A percentile compares a stretch with the other conserved stretches of the same genome.
phyloP scores from a whole-genome alignment of 2,329 filamentous ascomycete genomes.

The Fusarium scirpi region DNA sequence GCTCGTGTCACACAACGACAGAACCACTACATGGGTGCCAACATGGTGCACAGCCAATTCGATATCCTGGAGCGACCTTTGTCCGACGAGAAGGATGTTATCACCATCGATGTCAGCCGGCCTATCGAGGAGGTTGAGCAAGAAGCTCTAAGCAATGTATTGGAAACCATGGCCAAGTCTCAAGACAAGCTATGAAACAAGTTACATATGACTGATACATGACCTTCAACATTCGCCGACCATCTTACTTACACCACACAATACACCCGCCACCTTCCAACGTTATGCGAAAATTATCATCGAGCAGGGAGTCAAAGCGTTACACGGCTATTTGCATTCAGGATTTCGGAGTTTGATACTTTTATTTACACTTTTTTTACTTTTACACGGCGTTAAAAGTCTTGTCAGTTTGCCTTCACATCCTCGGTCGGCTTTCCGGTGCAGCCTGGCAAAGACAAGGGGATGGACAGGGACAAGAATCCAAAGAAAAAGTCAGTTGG shows the following conservation, averaged over 20 bases:
- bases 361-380: constrained; percentile 12
- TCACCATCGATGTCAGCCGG: constrained; percentile 76
- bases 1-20: constrained; percentile 79
- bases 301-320: constrained; percentile 47
- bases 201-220: background rate
- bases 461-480: background rate
- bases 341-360: constrained; percentile 30
- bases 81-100: constrained; percentile 76
- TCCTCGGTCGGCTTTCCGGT: constrained; percentile 40
- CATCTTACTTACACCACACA: background rate
- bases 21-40: constrained; percentile 94
- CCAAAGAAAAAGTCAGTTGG: constrained; percentile 11
- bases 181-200: constrained; percentile 36
- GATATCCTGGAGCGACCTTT: constrained; percentile 85
- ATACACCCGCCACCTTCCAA: constrained; percentile 4
- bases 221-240: background rate
- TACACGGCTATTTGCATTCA: constrained; percentile 33
- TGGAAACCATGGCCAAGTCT: constrained; percentile 59
- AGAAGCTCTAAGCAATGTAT: constrained; percentile 69
- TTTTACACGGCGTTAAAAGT: constrained; percentile 35
- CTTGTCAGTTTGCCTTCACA: constrained; percentile 10
- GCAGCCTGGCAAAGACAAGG: constrained; percentile 1
- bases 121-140: constrained; percentile 69
- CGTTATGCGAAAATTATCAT: constrained; percentile 31
- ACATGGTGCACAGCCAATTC: constrained; percentile 95